Base-by-base conservation (phyloP, 345 rosid species). In the Lepidium didymum region DNA sequence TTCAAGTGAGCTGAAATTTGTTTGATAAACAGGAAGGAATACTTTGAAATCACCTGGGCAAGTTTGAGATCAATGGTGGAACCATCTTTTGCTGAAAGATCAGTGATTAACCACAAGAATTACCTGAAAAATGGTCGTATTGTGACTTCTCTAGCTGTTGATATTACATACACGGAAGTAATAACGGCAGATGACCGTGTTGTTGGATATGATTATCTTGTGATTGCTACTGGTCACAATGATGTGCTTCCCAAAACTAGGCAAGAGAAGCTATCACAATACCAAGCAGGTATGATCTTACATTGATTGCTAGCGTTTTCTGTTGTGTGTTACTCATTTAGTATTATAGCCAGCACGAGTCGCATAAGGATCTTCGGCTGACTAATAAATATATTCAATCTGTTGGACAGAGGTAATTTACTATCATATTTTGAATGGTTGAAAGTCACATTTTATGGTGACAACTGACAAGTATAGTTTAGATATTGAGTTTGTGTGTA, bases 11-110 rank as follows among this genome's bases (percentile, higher is more conserved):
- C 16, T 64, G 15, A 51, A 8, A 7, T 15, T 51, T 36, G 0
- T 4, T 29, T 37, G 37, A 36, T 21, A 35, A 43, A 37, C 71
- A 87, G 92, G 82, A 87, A 87, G 77, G 90, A 87, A 80, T 87
- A 85, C 16, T 83, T 81, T 64, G 90, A 87, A 81, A 83, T 87
- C 7, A 75, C 86, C 0, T 85, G 90, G 92, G 89, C 90, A 61
- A 72, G 47, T 35, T 67, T 93, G 78, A 90, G 96, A 80, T 70
- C 84, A 23, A 84, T 80, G 90, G 97, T 93, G 63, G 96, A 93
- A 72, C 97, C 97, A 1, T 61, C 88, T 0, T 83, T 87, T 73
- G 97, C 82, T 0, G 79, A 87, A 75, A 85, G 88, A 83, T 50
- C 87, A 0, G 81, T 93, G 42, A 78, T 93, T 31, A 76, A 88